Evolutionary conservation across 2,329 filamentous ascomycete genomes (phyloP), one percentile per base, ranked within the genome.

Genomic region (Thyridium curvatum): DNA sequence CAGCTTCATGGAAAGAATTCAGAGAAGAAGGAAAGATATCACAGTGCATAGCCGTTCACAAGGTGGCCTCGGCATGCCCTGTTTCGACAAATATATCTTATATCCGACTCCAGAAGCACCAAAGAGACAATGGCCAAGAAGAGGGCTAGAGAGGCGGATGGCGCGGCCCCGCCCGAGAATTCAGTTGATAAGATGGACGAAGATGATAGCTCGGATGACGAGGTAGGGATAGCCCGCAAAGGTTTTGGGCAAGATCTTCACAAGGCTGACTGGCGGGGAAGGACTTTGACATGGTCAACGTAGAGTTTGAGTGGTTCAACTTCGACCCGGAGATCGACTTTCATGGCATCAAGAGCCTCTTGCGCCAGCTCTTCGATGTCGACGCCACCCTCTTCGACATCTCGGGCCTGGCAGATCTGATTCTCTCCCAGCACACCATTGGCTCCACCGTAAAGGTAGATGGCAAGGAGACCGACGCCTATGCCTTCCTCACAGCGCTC

Each of bases 221-320:
- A 77, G 52, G 75, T 72, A 50, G 29, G 13, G 13, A 30, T 30
- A 9, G 16, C 8, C 4, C 12, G 12, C n/a, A 39, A 16, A 13
- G 30, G 15, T 37, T 35, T 30, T 34, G 29, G 34, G 39, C 34
- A 44, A 46, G 35, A 39, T 30, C 4, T 14, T 34, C 18, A 18
- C 18, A 37, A 40, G 49, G 30, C 18, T 21, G 30, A n/a, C 42
- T 49, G 45, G 40, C 30, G 6, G 18, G 29, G 6, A 39, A 94
- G 86, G 87, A 95, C 54, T 84, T 89, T 55, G 86, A 95, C 58
- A 84, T 91, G 60, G 80, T 98, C 48, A 84, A 97, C 57, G 89
- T 97, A 41, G 91, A 97, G 49, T 98, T 98, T 55, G 93, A 98
- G 68, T 97, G 89, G 86, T 98, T 97, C 69, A 94, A 96, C 65